A percentile compares a stretch with the other conserved stretches of the same genome.
Conservation (phyloP, 2,329 filamentous ascomycete species). For the Apiospora kogelbergensis region DNA sequence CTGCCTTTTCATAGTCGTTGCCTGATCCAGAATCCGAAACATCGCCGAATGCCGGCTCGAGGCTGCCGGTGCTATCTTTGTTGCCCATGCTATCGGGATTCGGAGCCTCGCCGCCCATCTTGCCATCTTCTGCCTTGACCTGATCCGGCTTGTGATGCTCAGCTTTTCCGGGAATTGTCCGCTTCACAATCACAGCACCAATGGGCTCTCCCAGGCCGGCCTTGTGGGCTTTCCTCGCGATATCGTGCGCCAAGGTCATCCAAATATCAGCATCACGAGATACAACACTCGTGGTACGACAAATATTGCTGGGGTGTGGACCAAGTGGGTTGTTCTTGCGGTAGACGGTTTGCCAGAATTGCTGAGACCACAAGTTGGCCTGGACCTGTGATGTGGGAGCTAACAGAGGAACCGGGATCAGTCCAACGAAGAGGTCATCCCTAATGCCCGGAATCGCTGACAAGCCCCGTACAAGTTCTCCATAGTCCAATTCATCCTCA, state of each 20-base stretch:
- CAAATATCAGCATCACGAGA: slow-evolving; percentile 62
- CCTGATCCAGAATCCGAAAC: neutral
- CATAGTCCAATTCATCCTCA: slow-evolving; percentile 49
- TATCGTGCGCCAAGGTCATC: slow-evolving; percentile 66
- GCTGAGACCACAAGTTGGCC: slow-evolving; percentile 69
- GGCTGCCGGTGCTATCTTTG: slow-evolving; percentile 9
- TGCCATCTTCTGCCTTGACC: slow-evolving; percentile 25
- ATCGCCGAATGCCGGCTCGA: slow-evolving; percentile 10
- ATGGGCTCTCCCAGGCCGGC: slow-evolving; percentile 65
- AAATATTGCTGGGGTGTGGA: slow-evolving; percentile 74
- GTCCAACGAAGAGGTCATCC: slow-evolving; percentile 56
- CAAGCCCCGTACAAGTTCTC: slow-evolving; percentile 51
- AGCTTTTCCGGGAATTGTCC: slow-evolving; percentile 32
- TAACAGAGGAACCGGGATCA: slow-evolving; percentile 68
- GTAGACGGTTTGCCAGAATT: slow-evolving; percentile 85
- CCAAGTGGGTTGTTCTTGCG: slow-evolving; percentile 86
- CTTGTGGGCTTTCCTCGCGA: slow-evolving; percentile 58
- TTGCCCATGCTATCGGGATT: neutral
- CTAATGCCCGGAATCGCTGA: slow-evolving; percentile 51
- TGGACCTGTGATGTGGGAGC: slow-evolving; percentile 75
- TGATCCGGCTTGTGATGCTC: slow-evolving; percentile 27
- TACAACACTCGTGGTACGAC: slow-evolving; percentile 69
- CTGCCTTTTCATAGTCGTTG: slow-evolving; percentile 11
- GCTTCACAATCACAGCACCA: slow-evolving; percentile 75
- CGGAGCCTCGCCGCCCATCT: slow-evolving; percentile 9